These are phyloP conservation scores for Casuarina equisetifolia DNA, from an alignment of 306 rosid genomes.

Conservation along the genomic window DNA sequence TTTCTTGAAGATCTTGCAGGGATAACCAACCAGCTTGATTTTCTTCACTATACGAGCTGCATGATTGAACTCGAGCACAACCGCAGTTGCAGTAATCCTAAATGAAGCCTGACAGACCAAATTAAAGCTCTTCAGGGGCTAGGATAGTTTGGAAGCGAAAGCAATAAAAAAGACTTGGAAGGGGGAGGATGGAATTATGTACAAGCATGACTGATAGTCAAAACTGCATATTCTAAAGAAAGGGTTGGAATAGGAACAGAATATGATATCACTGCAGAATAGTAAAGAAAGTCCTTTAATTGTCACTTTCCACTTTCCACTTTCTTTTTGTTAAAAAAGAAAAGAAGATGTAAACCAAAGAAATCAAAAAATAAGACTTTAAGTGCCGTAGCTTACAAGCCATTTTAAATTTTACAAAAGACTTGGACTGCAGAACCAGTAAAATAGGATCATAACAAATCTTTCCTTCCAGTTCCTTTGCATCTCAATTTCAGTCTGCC, in stretches of 20 bases:
- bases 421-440: neutral
- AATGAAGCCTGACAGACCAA: constrained; percentile 61
- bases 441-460: neutral
- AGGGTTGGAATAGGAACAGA: neutral
- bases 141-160: constrained; percentile 20
- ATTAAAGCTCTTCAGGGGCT: constrained; percentile 23
- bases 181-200: neutral
- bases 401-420: neutral
- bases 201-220: neutral
- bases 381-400: neutral
- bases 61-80: constrained; percentile 85
- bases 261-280: neutral
- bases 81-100: constrained; percentile 92
- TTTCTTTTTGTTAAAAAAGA: neutral
- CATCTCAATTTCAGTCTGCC: neutral
- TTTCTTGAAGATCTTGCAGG: constrained; percentile 92
- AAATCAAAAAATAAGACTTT: neutral
- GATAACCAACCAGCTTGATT: constrained; percentile 88
- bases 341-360: neutral
- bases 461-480: neutral
- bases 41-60: constrained; percentile 76
- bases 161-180: neutral
- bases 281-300: neutral
- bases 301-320: neutral
- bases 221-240: neutral